These are phyloP conservation scores for Ustilago xerochloae DNA, from an alignment of 1,284 basidiomycete species.

Conservation along the genomic window DNA sequence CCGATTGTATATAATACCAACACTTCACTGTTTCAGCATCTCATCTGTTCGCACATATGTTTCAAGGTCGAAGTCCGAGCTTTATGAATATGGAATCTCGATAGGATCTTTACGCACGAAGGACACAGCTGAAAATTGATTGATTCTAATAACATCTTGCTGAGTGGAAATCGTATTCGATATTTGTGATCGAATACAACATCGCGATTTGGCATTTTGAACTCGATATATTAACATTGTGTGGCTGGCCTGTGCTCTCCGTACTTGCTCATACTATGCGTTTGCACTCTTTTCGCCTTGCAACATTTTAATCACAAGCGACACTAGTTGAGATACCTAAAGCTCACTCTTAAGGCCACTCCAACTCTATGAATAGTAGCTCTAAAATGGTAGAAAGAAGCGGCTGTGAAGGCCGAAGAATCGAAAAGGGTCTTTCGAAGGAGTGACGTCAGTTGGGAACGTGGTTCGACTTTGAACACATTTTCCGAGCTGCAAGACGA, in stretches of 20 bases:
- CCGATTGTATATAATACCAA: too few relatives aligned
- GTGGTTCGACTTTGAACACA: too few relatives aligned
- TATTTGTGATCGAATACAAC: slow-evolving; percentile 1
- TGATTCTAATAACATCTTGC: neutral
- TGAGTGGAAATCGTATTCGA: neutral
- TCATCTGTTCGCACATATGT: too few relatives aligned
- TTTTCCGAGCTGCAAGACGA: neutral
- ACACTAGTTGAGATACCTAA: too few relatives aligned
- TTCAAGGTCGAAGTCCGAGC: too few relatives aligned
- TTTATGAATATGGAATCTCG: too few relatives aligned
- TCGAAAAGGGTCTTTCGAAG: neutral
- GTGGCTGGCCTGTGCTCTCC: neutral
- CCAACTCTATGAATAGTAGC: too few relatives aligned
- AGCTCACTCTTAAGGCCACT: too few relatives aligned
- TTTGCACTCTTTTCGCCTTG: neutral
- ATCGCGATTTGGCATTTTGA: neutral
- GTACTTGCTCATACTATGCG: too few relatives aligned
- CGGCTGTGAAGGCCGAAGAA: neutral
- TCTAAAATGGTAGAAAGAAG: neutral
- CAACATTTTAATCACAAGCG: neutral
- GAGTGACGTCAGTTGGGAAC: slow-evolving; percentile 1
- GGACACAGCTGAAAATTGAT: too few relatives aligned
- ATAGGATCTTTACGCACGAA: too few relatives aligned
- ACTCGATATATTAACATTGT: neutral
- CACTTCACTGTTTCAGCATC: too few relatives aligned